Evolutionary conservation across 2,329 filamentous ascomycete species (phyloP), one percentile per base, ranked within the genome.

Genomic region (Trichoderma pleuroti): DNA sequence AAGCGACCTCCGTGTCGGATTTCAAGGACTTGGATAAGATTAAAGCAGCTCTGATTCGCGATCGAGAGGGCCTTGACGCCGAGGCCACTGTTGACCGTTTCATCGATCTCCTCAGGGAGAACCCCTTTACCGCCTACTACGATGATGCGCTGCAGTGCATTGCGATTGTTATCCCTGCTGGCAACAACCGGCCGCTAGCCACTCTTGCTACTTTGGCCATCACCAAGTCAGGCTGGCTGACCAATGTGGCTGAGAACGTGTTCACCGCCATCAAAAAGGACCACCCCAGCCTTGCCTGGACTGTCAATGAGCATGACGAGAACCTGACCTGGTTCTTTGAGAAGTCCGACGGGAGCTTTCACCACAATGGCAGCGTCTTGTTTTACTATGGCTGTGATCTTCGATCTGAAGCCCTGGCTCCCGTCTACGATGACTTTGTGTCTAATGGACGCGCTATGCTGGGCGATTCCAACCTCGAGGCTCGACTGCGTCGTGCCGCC

Each of bases 241-340:
- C 92, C 71, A 98, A 98, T 78, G 91, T 98, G 39, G 93, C 94
- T 34, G 96, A 98, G 81, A 98, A 98, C 78, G 92, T 98, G 71
- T 97, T 98, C 81, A 89, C 92, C 74, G 92, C 92, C 73, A 92
- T 98, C 80, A 97, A 95, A 86, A 97, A 97, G 82, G 95, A 98
- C 78, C 92, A 94, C 81, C 90, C 94, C 69, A 93, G 92, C 83
- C 86, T 98, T 74, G 92, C 93, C 74, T 99, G 94, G 95, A 97
- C 94, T n/a, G 95, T 98, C 72, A 95, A 93, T 84, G 92, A 94
- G 78, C 92, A 97, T 75, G 94, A 98, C 76, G 95, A 98, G 86
- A 98, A 98, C 80, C 85, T 98, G 76, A 94, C 93, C 12, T 98
- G 95, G 96, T 98, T 98, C 86, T 97, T 97, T 75, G 94, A 97